Percentiles rank a stretch among this genome's conserved stretches.
Evolutionary conservation across 139 green algal genomes (phyloP).

Genomic region (Diplosphaera chodatii): DNA sequence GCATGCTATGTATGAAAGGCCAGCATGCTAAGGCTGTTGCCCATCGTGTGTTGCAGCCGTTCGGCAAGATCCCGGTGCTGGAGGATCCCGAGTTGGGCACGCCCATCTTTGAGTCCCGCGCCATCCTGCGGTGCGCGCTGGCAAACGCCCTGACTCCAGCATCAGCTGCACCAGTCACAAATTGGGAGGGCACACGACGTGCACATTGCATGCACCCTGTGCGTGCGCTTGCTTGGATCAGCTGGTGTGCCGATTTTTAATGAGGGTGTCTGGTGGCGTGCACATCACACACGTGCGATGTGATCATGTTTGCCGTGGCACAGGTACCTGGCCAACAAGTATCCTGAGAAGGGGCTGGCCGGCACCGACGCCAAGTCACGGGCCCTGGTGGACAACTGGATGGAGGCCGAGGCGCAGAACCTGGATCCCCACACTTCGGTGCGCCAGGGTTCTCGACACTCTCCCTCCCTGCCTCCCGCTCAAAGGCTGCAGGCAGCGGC

Average conservation of each 20-base stretch:
- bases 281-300: background rate
- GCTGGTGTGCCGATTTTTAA: too few species aligned
- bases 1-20: too few species aligned
- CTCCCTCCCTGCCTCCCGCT: too few species aligned
- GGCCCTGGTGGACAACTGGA: conserved; percentile 1
- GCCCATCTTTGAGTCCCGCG: background rate
- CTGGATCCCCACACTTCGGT: background rate
- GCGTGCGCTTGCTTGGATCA: too few species aligned
- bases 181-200: too few species aligned
- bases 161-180: too few species aligned
- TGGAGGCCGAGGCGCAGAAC: background rate
- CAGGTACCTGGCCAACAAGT: conserved; percentile 2
- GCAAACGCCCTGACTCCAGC: too few species aligned
- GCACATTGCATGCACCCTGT: too few species aligned
- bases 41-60: background rate
- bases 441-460: too few species aligned
- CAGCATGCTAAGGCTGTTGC: too few species aligned
- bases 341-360: background rate
- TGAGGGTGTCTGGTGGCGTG: too few species aligned
- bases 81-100: background rate
- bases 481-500: too few species aligned
- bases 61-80: background rate
- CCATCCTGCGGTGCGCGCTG: background rate
- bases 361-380: background rate
- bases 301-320: background rate